Evolutionary conservation across 441 rosid species (phyloP).

Genomic region (Populus hybrid): DNA sequence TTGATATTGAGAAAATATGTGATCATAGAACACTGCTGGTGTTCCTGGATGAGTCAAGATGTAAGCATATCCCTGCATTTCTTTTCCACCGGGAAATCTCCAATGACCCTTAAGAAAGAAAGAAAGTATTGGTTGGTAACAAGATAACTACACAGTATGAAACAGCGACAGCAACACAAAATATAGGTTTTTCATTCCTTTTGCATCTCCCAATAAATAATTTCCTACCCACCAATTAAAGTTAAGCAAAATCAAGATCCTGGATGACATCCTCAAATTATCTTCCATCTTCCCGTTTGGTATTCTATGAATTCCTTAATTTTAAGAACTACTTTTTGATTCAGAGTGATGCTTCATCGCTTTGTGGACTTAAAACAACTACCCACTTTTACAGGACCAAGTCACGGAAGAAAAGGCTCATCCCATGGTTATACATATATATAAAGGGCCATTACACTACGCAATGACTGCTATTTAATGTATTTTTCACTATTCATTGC

Average conservation of each 20-base stretch:
- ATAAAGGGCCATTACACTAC: neutral
- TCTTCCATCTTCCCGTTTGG: neutral
- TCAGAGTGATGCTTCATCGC: neutral
- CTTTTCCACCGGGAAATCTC: constrained; percentile 92
- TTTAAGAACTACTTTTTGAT: neutral
- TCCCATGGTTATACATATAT: neutral
- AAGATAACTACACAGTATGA: constrained; percentile 4
- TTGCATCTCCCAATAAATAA: neutral
- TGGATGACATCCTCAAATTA: neutral
- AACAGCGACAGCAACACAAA: neutral
- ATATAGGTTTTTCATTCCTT: neutral
- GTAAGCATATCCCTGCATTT: constrained; percentile 98
- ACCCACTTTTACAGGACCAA: neutral
- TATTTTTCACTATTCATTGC: neutral
- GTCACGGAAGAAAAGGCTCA: neutral
- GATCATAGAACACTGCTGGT: constrained; percentile 88
- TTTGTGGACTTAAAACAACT: neutral
- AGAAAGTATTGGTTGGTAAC: neutral
- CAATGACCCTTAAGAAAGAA: constrained; percentile 74
- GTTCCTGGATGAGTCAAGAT: constrained; percentile 96
- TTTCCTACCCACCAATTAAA: neutral
- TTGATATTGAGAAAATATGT: constrained; percentile 63
- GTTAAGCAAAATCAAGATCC: neutral
- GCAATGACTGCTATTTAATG: neutral
- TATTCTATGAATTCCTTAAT: neutral